phyloP scores from a whole-genome alignment of 2,329 filamentous ascomycete species.

The Neofusicoccum umdonicola region DNA sequence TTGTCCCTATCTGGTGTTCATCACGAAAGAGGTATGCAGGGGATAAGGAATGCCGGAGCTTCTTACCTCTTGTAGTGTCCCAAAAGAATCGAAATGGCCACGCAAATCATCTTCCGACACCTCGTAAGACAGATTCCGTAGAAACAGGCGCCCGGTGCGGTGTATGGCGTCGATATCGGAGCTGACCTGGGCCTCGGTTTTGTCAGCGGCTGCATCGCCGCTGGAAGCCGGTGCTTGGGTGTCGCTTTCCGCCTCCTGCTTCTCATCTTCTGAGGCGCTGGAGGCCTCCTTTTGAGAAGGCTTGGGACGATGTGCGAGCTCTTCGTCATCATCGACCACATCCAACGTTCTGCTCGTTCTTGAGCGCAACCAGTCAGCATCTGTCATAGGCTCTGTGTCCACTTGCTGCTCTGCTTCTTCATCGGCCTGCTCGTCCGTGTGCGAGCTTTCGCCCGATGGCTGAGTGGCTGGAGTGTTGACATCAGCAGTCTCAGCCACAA shows the following conservation, averaged over 20 bases:
- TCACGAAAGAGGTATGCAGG: constrained; percentile 54
- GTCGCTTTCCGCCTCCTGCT: constrained; percentile 18
- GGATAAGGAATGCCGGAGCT: constrained; percentile 23
- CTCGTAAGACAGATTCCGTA: constrained; percentile 83
- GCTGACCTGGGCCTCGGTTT: constrained; percentile 44
- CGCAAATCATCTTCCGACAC: constrained; percentile 75
- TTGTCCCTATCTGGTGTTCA: constrained; percentile 99
- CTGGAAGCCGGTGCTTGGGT: not conserved
- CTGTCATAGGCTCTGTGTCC: constrained; percentile 53
- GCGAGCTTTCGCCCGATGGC: not conserved
- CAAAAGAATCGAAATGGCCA: constrained; percentile 68
- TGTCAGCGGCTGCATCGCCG: constrained; percentile 35
- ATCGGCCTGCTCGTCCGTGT: not conserved
- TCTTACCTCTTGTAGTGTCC: constrained; percentile 83
- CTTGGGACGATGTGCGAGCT: constrained; percentile 7
- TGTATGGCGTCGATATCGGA: constrained; percentile 56
- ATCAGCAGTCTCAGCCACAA: constrained; percentile 6
- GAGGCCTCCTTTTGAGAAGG: constrained; percentile 19
- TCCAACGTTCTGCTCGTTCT: constrained; percentile 84
- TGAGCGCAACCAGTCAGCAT: constrained; percentile 89
- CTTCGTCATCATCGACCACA: constrained; percentile 66
- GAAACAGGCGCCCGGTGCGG: constrained; percentile 75
- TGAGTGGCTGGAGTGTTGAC: not conserved
- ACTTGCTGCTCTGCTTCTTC: constrained; percentile 22
- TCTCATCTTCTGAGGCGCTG: not conserved